Percentiles rank a stretch among this genome's conserved stretches.
These are phyloP conservation scores for Trametes coccinea DNA, from an alignment of 768 basidiomycete species.

Conservation along the genomic window DNA sequence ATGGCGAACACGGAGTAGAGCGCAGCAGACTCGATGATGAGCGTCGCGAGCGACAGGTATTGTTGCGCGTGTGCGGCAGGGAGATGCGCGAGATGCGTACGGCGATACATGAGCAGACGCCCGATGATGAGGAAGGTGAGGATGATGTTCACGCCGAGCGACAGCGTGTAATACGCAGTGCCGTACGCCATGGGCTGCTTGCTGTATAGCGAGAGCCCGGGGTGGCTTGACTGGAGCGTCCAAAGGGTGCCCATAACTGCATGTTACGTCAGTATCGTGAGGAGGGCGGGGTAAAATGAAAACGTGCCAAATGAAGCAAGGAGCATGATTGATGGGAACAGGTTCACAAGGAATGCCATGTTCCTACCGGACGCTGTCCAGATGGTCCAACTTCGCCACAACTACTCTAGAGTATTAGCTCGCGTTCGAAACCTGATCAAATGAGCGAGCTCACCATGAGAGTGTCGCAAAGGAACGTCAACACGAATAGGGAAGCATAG, in stretches of 20 bases:
- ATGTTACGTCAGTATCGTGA: background rate
- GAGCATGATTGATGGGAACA: slow-evolving; percentile 17
- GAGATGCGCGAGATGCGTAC: slow-evolving; percentile 23
- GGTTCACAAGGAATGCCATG: slow-evolving; percentile 7
- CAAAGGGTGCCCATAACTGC: slow-evolving; percentile 24
- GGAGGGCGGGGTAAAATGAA: background rate
- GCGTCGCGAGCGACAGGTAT: slow-evolving; percentile 27
- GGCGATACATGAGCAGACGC: slow-evolving; percentile 27
- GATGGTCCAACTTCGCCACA: slow-evolving; percentile 21
- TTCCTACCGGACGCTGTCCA: slow-evolving; percentile 17
- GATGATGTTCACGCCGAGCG: slow-evolving; percentile 30
- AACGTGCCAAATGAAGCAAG: slow-evolving; percentile 20
- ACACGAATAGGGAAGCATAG: slow-evolving; percentile 42
- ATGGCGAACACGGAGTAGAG: slow-evolving; percentile 30
- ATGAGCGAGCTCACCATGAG: slow-evolving; percentile 38
- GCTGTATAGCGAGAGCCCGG: slow-evolving; percentile 25
- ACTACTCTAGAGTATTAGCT: background rate
- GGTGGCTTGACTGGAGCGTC: slow-evolving; percentile 22
- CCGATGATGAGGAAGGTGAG: slow-evolving; percentile 28
- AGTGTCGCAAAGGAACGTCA: slow-evolving; percentile 45
- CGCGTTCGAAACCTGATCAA: background rate
- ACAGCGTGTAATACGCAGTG: slow-evolving; percentile 29
- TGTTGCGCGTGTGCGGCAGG: slow-evolving; percentile 21
- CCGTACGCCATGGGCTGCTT: slow-evolving; percentile 21
- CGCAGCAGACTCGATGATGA: slow-evolving; percentile 32